phyloP scores from a whole-genome alignment of 1,284 basidiomycete genomes.

The Puccinia triticina region DNA sequence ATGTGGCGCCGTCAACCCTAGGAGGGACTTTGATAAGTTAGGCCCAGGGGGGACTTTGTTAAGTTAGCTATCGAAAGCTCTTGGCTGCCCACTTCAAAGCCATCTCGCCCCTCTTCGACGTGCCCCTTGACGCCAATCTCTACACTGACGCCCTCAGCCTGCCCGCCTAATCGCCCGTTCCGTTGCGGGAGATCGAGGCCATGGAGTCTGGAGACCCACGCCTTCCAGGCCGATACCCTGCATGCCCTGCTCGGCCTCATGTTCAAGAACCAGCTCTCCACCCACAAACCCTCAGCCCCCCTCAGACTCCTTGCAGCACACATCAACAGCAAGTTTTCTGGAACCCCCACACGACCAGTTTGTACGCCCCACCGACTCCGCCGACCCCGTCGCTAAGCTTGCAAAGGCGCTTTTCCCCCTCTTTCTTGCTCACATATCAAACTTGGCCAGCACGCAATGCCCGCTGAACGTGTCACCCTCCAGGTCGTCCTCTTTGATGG shows the following conservation, averaged over 20 bases:
- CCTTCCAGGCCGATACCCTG: conserved; percentile 79
- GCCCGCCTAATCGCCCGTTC: conserved; percentile 14
- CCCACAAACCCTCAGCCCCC: conserved; percentile 82
- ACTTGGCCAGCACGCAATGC: conserved; percentile 63
- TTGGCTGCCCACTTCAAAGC: too few species aligned
- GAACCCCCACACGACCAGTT: conserved; percentile 79
- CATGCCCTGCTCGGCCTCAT: conserved; percentile 74
- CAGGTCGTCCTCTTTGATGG: conserved; percentile 98
- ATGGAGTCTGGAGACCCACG: conserved; percentile 63
- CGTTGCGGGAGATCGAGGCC: conserved; percentile 13
- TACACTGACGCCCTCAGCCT: background rate
- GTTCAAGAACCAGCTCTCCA: conserved; percentile 91
- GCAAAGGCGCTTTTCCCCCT: conserved; percentile 77
- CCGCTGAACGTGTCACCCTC: conserved; percentile 68
- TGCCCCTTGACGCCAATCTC: conserved; percentile 7
- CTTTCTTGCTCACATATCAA: conserved; percentile 65
- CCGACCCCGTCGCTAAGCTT: conserved; percentile 88
- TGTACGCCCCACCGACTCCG: conserved; percentile 95
- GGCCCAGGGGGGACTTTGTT: too few species aligned
- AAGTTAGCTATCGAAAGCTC: too few species aligned
- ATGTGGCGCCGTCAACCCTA: too few species aligned
- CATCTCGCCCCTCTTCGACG: conserved; percentile 16
- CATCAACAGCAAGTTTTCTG: conserved; percentile 88
- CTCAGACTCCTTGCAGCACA: conserved; percentile 87
- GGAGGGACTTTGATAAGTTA: too few species aligned